A percentile compares a stretch with the other conserved stretches of the same genome.
These are phyloP conservation scores for Vigna radiata DNA, from an alignment of 306 rosid genomes.

Conservation along the genomic window DNA sequence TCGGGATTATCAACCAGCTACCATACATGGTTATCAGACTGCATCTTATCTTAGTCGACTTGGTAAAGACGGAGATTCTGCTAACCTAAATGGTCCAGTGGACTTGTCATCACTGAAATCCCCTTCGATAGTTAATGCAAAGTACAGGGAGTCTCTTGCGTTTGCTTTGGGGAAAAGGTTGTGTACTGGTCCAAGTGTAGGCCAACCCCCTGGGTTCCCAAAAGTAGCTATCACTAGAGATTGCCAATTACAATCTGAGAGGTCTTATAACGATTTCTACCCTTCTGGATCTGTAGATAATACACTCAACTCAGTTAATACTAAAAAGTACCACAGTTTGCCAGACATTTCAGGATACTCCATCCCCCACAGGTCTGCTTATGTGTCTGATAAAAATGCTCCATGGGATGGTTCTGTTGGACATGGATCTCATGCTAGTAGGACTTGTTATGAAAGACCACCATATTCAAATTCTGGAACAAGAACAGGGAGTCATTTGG, in stretches of 20 bases:
- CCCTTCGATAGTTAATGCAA: slow-evolving; percentile 41
- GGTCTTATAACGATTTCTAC: slow-evolving; percentile 56
- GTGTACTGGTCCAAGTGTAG: slow-evolving; percentile 65
- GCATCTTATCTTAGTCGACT: slow-evolving; percentile 63
- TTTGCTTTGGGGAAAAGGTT: slow-evolving; percentile 68
- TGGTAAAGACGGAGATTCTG: slow-evolving; percentile 60
- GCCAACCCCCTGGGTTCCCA: slow-evolving; percentile 68
- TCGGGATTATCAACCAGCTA: slow-evolving; percentile 86
- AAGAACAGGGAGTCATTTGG: slow-evolving; percentile 62
- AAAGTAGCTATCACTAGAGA: slow-evolving; percentile 55
- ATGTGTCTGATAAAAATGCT: slow-evolving; percentile 59
- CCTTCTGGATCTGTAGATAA: slow-evolving; percentile 62
- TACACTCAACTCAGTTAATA: slow-evolving; percentile 57
- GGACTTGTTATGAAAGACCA: slow-evolving; percentile 48
- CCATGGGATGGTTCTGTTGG: slow-evolving; percentile 64
- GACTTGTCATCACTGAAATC: slow-evolving; percentile 42
- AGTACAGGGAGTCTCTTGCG: slow-evolving; percentile 63
- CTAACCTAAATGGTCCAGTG: slow-evolving; percentile 60
- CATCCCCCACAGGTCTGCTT: slow-evolving; percentile 59
- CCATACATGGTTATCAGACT: slow-evolving; percentile 76
- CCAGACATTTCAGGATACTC: slow-evolving; percentile 72
- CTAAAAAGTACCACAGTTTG: slow-evolving; percentile 88
- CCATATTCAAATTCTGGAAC: slow-evolving; percentile 58
- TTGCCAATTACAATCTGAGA: slow-evolving; percentile 61
- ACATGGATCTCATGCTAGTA: slow-evolving; percentile 59